A percentile compares a stretch with the other conserved stretches of the same genome.
phyloP scores from a whole-genome alignment of 75 land plant species.

The Chamaecyparis obtusa region DNA sequence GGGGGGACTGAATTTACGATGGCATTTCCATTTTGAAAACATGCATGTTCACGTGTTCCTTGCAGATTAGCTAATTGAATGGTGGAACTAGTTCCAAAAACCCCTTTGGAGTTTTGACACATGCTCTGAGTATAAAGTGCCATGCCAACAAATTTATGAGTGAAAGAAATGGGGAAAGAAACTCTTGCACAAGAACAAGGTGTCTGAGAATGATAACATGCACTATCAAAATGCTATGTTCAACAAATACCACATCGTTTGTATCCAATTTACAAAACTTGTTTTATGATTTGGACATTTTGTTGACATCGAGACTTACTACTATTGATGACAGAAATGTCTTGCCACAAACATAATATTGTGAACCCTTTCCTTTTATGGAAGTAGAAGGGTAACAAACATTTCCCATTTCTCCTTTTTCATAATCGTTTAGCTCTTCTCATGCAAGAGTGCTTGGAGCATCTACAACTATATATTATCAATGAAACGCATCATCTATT shows the following conservation, averaged over 20 bases:
- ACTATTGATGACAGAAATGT: background rate
- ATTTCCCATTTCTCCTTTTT: background rate
- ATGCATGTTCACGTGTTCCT: background rate
- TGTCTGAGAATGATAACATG: background rate
- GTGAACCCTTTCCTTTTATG: too few relatives aligned
- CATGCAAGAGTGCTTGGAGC: background rate
- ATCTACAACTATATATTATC: background rate
- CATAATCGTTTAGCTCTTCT: background rate
- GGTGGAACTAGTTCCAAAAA: background rate
- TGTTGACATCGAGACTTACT: background rate
- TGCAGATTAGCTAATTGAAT: background rate
- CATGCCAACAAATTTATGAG: background rate
- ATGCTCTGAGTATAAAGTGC: background rate
- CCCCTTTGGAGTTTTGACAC: background rate
- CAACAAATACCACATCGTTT: background rate
- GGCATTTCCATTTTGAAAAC: background rate
- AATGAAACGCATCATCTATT: background rate
- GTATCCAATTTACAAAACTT: background rate
- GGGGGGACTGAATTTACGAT: background rate
- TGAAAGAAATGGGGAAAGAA: background rate
- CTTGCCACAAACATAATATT: background rate
- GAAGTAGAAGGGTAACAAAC: background rate
- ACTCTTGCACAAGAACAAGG: background rate
- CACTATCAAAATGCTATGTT: background rate
- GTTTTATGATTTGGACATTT: background rate